Conservation (phyloP, 805 yeast species). For the Phaffomyces thermotolerans region DNA sequence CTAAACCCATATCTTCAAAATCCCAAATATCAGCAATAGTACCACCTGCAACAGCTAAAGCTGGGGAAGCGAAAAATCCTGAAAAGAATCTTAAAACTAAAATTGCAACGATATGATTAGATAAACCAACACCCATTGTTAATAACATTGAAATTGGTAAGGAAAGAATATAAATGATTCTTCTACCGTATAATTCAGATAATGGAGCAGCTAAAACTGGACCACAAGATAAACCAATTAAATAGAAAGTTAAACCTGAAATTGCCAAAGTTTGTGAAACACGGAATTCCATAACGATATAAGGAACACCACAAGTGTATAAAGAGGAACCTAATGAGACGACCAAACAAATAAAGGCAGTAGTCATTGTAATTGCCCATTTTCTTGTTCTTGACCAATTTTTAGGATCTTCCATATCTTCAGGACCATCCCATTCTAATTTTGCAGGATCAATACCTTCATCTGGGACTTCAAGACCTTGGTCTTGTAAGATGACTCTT, state of each 20-base stretch:
- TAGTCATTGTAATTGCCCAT: conserved; percentile 60
- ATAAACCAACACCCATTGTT: conserved; percentile 66
- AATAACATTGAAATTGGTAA: conserved; percentile 64
- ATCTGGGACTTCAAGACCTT: conserved; percentile 12
- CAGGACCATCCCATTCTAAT: conserved; percentile 55
- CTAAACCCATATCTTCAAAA: conserved; percentile 55
- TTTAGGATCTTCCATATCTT: conserved; percentile 56
- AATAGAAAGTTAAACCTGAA: conserved; percentile 62
- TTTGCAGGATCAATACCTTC: conserved; percentile 31
- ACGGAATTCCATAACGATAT: conserved; percentile 40
- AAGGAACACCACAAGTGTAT: conserved; percentile 58
- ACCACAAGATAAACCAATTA: conserved; percentile 65
- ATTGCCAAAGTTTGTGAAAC: conserved; percentile 54
- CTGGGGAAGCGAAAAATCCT: conserved; percentile 75
- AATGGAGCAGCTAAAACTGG: conserved; percentile 69
- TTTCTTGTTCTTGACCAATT: conserved; percentile 61
- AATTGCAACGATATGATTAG: conserved; percentile 51
- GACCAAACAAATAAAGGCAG: conserved; percentile 58
- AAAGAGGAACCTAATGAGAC: conserved; percentile 73
- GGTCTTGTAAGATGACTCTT: conserved; percentile 7
- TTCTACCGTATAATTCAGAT: conserved; percentile 64
- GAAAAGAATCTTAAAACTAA: conserved; percentile 66
- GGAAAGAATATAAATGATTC: conserved; percentile 49
- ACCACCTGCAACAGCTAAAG: conserved; percentile 81
- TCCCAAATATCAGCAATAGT: conserved; percentile 74